Conservation (phyloP, 2,329 filamentous ascomycete genomes). For the Penicillium janthinellum region DNA sequence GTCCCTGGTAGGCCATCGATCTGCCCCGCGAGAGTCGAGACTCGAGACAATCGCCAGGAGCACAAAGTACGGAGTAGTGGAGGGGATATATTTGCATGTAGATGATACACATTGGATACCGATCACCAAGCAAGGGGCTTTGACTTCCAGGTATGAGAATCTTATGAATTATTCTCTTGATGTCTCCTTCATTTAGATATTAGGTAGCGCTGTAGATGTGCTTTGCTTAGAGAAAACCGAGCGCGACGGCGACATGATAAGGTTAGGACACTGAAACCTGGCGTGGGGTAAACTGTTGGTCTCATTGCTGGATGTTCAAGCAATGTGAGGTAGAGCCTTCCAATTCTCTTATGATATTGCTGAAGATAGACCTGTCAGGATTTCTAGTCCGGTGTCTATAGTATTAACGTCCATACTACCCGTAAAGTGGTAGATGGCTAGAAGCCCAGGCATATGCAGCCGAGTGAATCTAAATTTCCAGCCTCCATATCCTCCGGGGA, state of each 20-base stretch:
- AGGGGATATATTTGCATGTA: background rate
- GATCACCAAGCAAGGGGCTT: background rate
- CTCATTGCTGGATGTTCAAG: background rate
- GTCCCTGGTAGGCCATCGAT: slow-evolving; percentile 3
- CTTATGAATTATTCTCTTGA: background rate
- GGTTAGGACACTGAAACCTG: slow-evolving; percentile 2
- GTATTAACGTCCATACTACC: too few relatives aligned
- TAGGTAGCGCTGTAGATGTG: background rate
- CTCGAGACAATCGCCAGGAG: background rate
- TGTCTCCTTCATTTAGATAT: background rate
- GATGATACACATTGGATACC: background rate
- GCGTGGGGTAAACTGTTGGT: background rate
- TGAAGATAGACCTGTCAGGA: background rate
- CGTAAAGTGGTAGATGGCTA: background rate
- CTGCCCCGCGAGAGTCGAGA: slow-evolving; percentile 4
- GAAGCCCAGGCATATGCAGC: background rate
- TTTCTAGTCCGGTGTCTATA: background rate
- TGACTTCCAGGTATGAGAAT: background rate
- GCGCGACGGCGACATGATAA: slow-evolving; percentile 8
- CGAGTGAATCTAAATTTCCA: background rate
- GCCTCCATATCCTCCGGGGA: background rate
- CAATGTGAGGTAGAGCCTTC: background rate
- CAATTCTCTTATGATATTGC: too few relatives aligned
- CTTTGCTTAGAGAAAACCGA: slow-evolving; percentile 4
- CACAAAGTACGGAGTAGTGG: background rate